phyloP scores from a whole-genome alignment of 805 yeast species.

The Kluyveromyces nonfermentans region DNA sequence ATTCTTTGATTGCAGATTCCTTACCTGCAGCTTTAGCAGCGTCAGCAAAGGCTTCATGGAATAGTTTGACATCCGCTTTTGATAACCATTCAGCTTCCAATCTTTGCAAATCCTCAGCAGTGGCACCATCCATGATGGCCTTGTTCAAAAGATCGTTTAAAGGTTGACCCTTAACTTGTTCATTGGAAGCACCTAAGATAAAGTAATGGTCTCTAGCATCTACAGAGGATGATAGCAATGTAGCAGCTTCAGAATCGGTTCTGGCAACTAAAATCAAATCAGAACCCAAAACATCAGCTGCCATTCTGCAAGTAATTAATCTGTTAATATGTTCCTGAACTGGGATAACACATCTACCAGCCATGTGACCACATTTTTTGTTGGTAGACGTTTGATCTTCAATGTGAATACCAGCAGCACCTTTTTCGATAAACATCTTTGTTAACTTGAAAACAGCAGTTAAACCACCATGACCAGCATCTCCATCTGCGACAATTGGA shows the following conservation, averaged over 20 bases:
- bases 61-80: conserved; percentile 76
- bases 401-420: conserved; percentile 98
- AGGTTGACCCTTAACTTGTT: conserved; percentile 48
- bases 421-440: conserved; percentile 92
- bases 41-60: conserved; percentile 85
- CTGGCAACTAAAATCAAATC: conserved; percentile 85
- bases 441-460: conserved; percentile 94
- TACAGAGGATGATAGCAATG: conserved; percentile 85
- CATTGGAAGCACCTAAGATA: conserved; percentile 84
- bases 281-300: conserved; percentile 88
- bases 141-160: conserved; percentile 66
- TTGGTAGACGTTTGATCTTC: conserved; percentile 99
- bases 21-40: conserved; percentile 58
- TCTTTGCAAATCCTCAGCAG: conserved; percentile 59
- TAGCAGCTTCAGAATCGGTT: conserved; percentile 97
- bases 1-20: conserved; percentile 50
- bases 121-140: conserved; percentile 69
- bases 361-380: conserved; percentile 99
- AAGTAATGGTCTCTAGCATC: conserved; percentile 93
- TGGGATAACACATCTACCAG: conserved; percentile 95
- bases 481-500: conserved; percentile 96
- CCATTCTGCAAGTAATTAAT: conserved; percentile 84
- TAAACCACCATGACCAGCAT: conserved; percentile 98
- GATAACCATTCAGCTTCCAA: conserved; percentile 77
- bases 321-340: conserved; percentile 96